Conservation (phyloP, 2,329 filamentous ascomycete species). For the Madurella mycetomatis region DNA sequence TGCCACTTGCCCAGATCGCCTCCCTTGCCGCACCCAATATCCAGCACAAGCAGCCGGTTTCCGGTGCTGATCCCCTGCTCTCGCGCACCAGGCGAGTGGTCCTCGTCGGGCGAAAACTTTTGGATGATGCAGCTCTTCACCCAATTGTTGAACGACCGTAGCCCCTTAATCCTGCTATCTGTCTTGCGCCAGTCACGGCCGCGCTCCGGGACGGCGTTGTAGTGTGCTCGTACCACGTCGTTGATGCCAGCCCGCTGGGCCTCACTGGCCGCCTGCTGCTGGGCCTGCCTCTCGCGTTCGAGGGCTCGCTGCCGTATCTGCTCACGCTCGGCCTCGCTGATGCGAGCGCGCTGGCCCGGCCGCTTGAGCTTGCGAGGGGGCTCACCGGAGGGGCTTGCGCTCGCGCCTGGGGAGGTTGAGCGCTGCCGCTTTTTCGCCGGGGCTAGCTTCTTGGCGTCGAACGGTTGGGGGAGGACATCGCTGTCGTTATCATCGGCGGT, state of each 20-base stretch:
- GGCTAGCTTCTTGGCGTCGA: conserved; percentile 55
- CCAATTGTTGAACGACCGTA: conserved; percentile 98
- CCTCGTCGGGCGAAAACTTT: conserved; percentile 83
- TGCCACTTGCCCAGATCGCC: conserved; percentile 96
- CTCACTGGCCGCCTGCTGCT: conserved; percentile 34
- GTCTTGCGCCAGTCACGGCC: conserved; percentile 93
- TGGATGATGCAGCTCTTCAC: conserved; percentile 96
- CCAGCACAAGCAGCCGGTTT: conserved; percentile 71
- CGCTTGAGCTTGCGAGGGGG: conserved; percentile 63
- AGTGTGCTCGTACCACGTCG: conserved; percentile 87
- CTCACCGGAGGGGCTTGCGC: conserved; percentile 28
- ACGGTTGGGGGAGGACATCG: conserved; percentile 54
- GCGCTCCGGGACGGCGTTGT: conserved; percentile 91
- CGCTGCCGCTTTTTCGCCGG: conserved; percentile 55
- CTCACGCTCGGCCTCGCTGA: conserved; percentile 63
- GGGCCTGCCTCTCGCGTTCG: conserved; percentile 49
- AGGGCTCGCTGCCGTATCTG: conserved; percentile 57
- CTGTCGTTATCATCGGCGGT: conserved; percentile 23
- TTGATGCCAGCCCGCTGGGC: conserved; percentile 58
- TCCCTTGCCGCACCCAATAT: conserved; percentile 95
- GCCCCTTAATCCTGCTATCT: conserved; percentile 89
- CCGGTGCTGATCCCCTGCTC: conserved; percentile 48
- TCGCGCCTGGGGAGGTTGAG: conserved; percentile 42
- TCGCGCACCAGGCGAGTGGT: conserved; percentile 59
- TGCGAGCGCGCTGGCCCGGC: conserved; percentile 61